Evolutionary conservation across 495 filamentous ascomycete genomes (phyloP), one percentile per base, ranked within the genome.

Genomic region (Niebla homalea): DNA sequence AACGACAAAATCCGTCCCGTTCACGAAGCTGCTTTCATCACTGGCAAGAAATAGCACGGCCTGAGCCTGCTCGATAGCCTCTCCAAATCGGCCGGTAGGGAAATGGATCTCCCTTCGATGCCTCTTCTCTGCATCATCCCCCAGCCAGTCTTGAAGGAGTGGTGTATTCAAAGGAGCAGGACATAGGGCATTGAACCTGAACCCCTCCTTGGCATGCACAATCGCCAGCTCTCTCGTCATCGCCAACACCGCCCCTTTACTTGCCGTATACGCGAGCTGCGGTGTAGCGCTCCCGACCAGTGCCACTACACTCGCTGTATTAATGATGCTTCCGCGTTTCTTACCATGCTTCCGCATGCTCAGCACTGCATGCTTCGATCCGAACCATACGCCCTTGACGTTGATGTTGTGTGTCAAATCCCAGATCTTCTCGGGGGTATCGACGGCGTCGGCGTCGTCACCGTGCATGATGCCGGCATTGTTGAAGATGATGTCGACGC

Each of bases 381-480:
- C 92, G 65, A 79, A 96, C 92, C 92, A 96, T 0, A 98, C 92
- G 14, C 92, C 92, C 75, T 98, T 98, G 57, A 96, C 92, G 65
- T 98, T 98, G 72, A 97, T 92, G 53, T 74, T 77, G 49, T 93
- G 87, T 6, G 92, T 98, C 49, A 89, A 68, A 60, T 98, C 88
- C 92, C 92, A 98, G 69, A 98, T 88, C 49, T 76, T 78, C 68
- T 96, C 88, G 12, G 85, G 79, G 1, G 88, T 95, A 50, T 79
- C 72, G 51, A 93, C 67, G 19, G 90, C 87, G 65, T 95, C 89
- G 53, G 77, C 83, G 64, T 98, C 92, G 48, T 83, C 72, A 26
- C 75, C 77, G 64, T 96, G 89, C 92, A 98, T 98, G 62, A 98
- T 98, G 16, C 92, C 92, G 0, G 92, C 92, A 62, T 98, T 98